These are phyloP conservation scores for Aspergillus carbonarius DNA, from an alignment of 2,329 filamentous ascomycete genomes.

Conservation along the genomic window DNA sequence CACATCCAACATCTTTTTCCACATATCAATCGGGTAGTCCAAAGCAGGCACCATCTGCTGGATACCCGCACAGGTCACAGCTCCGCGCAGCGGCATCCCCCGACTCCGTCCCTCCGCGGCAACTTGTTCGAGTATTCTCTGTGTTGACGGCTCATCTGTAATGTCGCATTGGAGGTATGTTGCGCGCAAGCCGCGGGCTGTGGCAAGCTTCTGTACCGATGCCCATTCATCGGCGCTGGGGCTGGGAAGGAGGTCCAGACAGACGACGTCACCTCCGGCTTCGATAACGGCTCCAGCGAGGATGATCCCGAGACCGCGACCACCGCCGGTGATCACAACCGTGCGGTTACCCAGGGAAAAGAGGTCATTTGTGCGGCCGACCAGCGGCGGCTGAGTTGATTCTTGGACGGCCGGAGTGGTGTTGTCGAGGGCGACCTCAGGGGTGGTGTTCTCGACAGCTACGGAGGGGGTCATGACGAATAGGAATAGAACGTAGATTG, in stretches of 20 bases:
- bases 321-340: conserved; percentile 51
- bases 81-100: conserved; percentile 24
- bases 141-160: conserved; percentile 45
- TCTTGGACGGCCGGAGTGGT: conserved; percentile 28
- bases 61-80: conserved; percentile 52
- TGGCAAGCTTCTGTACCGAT: conserved; percentile 43
- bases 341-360: conserved; percentile 49
- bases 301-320: conserved; percentile 52
- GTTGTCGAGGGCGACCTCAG: conserved; percentile 21
- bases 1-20: conserved; percentile 36
- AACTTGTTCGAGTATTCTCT: conserved; percentile 38
- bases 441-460: not conserved
- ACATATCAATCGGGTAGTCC: conserved; percentile 45
- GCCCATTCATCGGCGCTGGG: conserved; percentile 41
- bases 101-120: conserved; percentile 24
- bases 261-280: conserved; percentile 51
- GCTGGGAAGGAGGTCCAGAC: conserved; percentile 46
- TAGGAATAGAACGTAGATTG: not conserved
- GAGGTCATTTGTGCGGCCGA: conserved; percentile 29
- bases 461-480: conserved; percentile 22
- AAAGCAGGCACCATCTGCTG: conserved; percentile 50
- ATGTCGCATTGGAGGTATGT: conserved; percentile 51
- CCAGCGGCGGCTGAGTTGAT: conserved; percentile 32
- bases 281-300: conserved; percentile 52
- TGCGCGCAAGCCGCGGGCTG: conserved; percentile 32